Evolutionary conservation across 352 stramenopile genomes (phyloP), one percentile per base, ranked within the genome.

Genomic region (Aphanomyces euteiches): DNA sequence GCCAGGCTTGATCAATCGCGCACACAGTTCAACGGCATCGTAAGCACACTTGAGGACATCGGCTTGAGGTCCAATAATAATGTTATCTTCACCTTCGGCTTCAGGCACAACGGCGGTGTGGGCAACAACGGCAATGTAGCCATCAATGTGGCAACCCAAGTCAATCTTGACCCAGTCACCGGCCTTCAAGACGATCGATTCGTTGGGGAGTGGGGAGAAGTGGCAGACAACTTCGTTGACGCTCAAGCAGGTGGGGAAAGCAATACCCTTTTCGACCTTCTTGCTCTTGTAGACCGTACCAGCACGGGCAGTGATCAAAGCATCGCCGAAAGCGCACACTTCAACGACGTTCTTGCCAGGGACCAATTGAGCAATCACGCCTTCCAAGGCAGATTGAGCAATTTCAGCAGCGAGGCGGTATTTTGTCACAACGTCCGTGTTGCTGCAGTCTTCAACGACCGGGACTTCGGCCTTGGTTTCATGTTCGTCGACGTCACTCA

Each of bases 141-240:
- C 97, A 77, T 99, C 97, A 76, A 99, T 98, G 88, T 99, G 97
- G 79, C 96, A 99, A 63, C 97, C 98, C 50, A 99, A 78, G 85
- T 99, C 98, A 72, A 95, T 93, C 78, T 95, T 95, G 73, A 95
- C 88, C 86, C 86, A 93, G 78, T 95, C 88, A 43, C 88, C 88
- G 15, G 84, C 88, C 79, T 92, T 80, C 36, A 95, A 72, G 40
- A 47, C 72, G 47, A 89, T 56, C 34, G 87, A 97, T 64, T 98
- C 90, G 57, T 75, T 91, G n/a, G 82, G 67, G 41, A 99, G 84
- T 2, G 98, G 98, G 58, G 95, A 99, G 81, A 92, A 97, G 84
- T 99, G 98, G 84, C 97, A 99, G 53, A 99, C 90, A 64, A 97
- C 84, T 76, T 99, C 96, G 82, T 99, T 99, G 19, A 99, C 93